These are phyloP conservation scores for Isabelozyma heimii DNA, from an alignment of 805 yeast species.

Conservation along the genomic window DNA sequence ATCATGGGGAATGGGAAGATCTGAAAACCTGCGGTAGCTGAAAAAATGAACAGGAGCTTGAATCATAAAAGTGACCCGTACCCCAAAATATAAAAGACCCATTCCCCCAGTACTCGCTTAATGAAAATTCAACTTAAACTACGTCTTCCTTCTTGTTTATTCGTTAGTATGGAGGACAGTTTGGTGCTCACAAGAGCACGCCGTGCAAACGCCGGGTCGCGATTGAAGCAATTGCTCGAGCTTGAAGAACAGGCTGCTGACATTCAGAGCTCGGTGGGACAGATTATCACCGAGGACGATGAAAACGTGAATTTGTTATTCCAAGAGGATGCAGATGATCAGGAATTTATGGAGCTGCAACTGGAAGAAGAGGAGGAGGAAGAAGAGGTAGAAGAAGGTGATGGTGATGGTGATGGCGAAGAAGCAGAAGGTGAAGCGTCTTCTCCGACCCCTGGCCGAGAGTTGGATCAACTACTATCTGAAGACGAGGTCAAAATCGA, in stretches of 20 bases:
- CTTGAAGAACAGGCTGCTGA: constrained; percentile 57
- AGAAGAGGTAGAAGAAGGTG: constrained; percentile 11
- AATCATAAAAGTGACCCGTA: neutral
- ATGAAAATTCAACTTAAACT: too few relatives aligned
- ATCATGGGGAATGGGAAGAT: neutral
- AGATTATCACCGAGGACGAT: constrained; percentile 58
- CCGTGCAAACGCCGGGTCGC: constrained; percentile 88
- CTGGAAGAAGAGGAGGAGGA: constrained; percentile 22
- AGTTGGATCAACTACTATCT: constrained; percentile 13
- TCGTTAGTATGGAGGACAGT: constrained; percentile 40
- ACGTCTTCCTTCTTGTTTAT: neutral
- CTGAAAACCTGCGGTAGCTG: neutral
- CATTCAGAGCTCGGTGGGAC: constrained; percentile 12
- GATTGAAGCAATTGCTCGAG: constrained; percentile 69
- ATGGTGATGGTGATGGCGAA: constrained; percentile 15
- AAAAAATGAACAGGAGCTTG: neutral
- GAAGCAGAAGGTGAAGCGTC: constrained; percentile 14
- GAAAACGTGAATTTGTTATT: constrained; percentile 71
- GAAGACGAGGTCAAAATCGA: constrained; percentile 17
- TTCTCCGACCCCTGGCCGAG: constrained; percentile 13
- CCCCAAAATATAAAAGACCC: neutral
- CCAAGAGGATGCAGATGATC: constrained; percentile 46
- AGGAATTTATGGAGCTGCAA: constrained; percentile 20
- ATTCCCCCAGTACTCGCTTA: too few relatives aligned
- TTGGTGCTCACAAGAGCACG: constrained; percentile 73